Conservation (phyloP, 768 basidiomycete genomes). For the Cantharellus anzutake region DNA sequence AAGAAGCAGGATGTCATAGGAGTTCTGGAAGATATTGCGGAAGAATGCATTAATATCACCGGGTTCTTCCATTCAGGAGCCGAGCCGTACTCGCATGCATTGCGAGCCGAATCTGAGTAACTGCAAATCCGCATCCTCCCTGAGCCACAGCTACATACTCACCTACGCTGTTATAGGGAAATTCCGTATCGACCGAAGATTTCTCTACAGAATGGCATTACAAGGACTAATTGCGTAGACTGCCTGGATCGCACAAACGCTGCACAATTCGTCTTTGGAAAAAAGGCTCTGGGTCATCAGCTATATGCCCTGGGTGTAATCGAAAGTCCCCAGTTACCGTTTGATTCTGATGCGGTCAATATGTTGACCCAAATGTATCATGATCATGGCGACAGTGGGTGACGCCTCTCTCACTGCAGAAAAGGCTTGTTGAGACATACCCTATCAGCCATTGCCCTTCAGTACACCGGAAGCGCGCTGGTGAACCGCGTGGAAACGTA, state of each 20-base stretch:
- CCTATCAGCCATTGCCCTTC: conserved; percentile 63
- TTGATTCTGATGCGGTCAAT: conserved; percentile 88
- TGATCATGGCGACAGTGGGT: conserved; percentile 85
- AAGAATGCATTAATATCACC: conserved; percentile 79
- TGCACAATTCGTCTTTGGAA: conserved; percentile 92
- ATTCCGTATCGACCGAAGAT: conserved; percentile 44
- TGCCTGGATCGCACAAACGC: conserved; percentile 94
- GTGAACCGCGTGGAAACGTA: conserved; percentile 96
- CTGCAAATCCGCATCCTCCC: conserved; percentile 2
- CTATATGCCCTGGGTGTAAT: conserved; percentile 86
- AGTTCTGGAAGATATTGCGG: conserved; percentile 84
- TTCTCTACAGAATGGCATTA: conserved; percentile 77
- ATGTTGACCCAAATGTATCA: conserved; percentile 99
- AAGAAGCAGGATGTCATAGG: conserved; percentile 93
- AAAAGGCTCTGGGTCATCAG: conserved; percentile 86
- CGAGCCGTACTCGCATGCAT: conserved; percentile 57
- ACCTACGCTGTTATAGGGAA: conserved; percentile 5
- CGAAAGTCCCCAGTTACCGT: conserved; percentile 63
- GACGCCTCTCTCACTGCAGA: background rate
- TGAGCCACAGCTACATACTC: background rate
- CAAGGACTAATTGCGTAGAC: conserved; percentile 91
- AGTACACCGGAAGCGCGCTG: conserved; percentile 91
- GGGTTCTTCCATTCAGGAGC: conserved; percentile 91
- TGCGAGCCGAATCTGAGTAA: conserved; percentile 26
- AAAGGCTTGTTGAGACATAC: conserved; percentile 2